A percentile compares a stretch with the other conserved stretches of the same genome.
Conservation (phyloP, 352 stramenopile genomes). For the Pythium angustatum region DNA sequence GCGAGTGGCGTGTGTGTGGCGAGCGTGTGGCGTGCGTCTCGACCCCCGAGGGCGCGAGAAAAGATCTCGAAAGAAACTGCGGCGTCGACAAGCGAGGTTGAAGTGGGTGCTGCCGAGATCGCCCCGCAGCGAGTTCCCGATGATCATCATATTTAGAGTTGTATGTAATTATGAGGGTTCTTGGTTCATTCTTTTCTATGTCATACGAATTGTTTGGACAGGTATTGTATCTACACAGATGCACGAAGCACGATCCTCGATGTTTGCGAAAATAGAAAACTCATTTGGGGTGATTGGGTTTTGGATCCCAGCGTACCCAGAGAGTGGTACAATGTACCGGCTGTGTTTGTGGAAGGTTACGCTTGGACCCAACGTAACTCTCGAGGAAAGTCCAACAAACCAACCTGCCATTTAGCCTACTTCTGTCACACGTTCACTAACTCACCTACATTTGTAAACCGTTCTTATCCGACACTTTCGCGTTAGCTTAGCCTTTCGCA, state of each 20-base stretch:
- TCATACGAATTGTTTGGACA: background rate
- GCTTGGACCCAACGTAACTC: too few species aligned
- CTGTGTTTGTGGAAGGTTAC: too few species aligned
- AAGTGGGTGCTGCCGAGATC: too few species aligned
- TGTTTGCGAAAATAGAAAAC: constrained; percentile 7
- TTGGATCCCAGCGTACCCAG: background rate
- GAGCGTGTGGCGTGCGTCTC: background rate
- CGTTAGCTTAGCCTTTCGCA: too few species aligned
- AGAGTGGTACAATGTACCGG: constrained; percentile 11
- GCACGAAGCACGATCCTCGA: background rate
- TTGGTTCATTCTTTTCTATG: background rate
- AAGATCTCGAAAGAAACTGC: constrained; percentile 16
- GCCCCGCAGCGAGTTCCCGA: too few species aligned
- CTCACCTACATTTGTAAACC: too few species aligned
- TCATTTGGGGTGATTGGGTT: constrained; percentile 3
- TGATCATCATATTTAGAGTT: too few species aligned
- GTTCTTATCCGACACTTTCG: too few species aligned
- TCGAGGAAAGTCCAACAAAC: too few species aligned
- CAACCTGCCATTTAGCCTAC: background rate
- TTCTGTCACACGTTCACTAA: too few species aligned
- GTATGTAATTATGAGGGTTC: background rate
- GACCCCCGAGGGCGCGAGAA: too few species aligned
- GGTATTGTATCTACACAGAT: background rate
- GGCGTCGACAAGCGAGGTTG: constrained; percentile 8
- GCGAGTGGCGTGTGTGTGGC: background rate